Percentiles rank a stretch among this genome's conserved stretches.
phyloP scores from a whole-genome alignment of 176 grass and related monocot species.

The Ensete ventricosum region DNA sequence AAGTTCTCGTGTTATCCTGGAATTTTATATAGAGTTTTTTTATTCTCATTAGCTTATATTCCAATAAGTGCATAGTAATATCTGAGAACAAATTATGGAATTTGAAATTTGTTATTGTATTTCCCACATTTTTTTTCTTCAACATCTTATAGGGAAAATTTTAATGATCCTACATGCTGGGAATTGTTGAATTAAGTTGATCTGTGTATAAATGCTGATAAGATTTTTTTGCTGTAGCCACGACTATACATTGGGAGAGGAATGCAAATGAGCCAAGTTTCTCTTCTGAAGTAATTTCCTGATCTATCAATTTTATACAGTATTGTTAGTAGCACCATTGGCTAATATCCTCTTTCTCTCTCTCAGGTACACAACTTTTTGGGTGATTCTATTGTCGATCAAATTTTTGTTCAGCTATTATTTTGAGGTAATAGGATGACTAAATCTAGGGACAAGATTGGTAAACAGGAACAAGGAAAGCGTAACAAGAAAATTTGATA shows the following conservation, averaged over 20 bases:
- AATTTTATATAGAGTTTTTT: too few relatives aligned
- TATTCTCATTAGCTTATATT: too few relatives aligned
- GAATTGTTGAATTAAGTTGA: neutral
- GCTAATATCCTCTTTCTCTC: slow-evolving; percentile 28
- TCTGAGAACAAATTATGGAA: too few relatives aligned
- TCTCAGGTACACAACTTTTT: slow-evolving; percentile 80
- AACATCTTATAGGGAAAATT: slow-evolving; percentile 1
- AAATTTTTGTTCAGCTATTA: slow-evolving; percentile 97
- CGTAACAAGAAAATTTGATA: too few relatives aligned
- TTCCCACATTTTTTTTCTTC: neutral
- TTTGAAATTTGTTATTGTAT: too few relatives aligned
- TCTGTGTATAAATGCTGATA: neutral
- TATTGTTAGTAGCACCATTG: slow-evolving; percentile 24
- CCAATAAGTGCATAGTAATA: too few relatives aligned
- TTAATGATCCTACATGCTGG: neutral
- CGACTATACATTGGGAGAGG: slow-evolving; percentile 75
- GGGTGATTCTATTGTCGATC: slow-evolving; percentile 67
- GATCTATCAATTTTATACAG: slow-evolving; percentile 3
- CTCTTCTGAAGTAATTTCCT: slow-evolving; percentile 79
- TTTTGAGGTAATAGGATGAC: slow-evolving; percentile 52
- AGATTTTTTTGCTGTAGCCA: slow-evolving; percentile 31
- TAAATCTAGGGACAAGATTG: neutral
- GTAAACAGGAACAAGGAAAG: neutral
- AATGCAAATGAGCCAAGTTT: slow-evolving; percentile 78
- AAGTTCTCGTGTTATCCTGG: too few relatives aligned